phyloP scores from a whole-genome alignment of 2,329 filamentous ascomycete genomes.

The Pseudogymnoascus sp. region DNA sequence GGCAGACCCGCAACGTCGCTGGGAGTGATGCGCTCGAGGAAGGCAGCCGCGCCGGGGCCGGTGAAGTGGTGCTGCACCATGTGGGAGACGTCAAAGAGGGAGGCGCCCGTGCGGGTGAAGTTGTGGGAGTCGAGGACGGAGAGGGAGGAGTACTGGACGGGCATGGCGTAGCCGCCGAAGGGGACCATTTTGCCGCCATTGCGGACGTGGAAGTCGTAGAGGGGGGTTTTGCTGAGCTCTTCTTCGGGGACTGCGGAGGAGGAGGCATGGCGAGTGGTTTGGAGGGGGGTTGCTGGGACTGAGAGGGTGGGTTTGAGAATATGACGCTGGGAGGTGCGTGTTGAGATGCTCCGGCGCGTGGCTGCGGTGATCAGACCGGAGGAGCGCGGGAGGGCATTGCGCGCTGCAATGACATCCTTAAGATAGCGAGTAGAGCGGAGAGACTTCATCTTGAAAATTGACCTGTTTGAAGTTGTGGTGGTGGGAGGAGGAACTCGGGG shows the following conservation, averaged over 20 bases:
- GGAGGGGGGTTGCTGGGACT: conserved; percentile 11
- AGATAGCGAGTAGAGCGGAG: conserved; percentile 4
- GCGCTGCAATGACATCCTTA: not conserved
- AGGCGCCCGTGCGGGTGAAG: conserved; percentile 81
- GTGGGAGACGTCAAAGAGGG: conserved; percentile 91
- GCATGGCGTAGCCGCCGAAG: conserved; percentile 92
- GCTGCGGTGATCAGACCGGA: not conserved
- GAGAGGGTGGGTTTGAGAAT: conserved; percentile 5
- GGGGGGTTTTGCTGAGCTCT: conserved; percentile 53
- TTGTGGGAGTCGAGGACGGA: conserved; percentile 77
- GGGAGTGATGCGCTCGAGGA: conserved; percentile 79
- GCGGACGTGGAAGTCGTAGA: conserved; percentile 70
- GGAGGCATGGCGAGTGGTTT: conserved; percentile 18
- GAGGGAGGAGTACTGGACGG: conserved; percentile 73
- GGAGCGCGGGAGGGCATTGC: not conserved
- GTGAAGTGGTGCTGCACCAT: conserved; percentile 88
- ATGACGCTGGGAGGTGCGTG: conserved; percentile 10
- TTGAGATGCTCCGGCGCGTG: conserved; percentile 11
- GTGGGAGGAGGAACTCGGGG: not conserved
- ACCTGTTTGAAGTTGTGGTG: not conserved
- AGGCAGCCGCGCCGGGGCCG: conserved; percentile 69
- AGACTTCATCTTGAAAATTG: conserved; percentile 8
- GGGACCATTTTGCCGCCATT: conserved; percentile 89
- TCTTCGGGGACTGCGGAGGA: conserved; percentile 18
- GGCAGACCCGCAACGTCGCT: conserved; percentile 57